Evolutionary conservation across 805 yeast genomes (phyloP), one percentile per base, ranked within the genome.

Genomic region (Spencermartinsiella europaea): DNA sequence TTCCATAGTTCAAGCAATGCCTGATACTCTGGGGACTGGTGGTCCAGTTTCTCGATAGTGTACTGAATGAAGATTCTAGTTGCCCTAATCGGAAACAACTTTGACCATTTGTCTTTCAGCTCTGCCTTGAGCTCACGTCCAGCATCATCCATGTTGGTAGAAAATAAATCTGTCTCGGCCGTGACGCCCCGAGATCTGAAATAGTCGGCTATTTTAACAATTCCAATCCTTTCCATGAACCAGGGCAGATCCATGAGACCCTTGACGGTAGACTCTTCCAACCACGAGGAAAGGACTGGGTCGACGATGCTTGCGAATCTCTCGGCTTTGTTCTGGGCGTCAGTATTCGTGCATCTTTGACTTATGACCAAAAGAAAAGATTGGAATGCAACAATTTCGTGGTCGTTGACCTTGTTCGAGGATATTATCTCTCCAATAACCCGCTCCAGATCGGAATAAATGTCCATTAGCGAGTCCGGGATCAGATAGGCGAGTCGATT

Each of bases 151-250:
- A 93, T 91, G 44, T 79, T 75, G 0, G 95, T 84, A 42, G 80
- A 76, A 42, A 91, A 64, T 44, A 95, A 66, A 63, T 89, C 80
- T 2, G 95, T 84, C 21, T 73, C 67, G 3, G 90, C 87, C 1
- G 85, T 76, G 27, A 95, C 90, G 3, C 86, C 85, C 54, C 98
- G 73, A 5, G 78, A 76, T 51, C 83, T 81, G 66, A 95, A 93
- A 61, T 93, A 93, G 49, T 84, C 84, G 0, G 97, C 95, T 59
- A 93, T 95, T 61, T 81, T 81, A 2, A 89, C 98, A 46, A 93
- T 87, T 2, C 99, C 99, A 43, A 95, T 75, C 57, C 97, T 76
- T 66, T 90, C 98, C 98, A 93, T 91, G 57, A 93, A 93, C 98
- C 98, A 93, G 50, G 88, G 96, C 38, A 95, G 72, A 60, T 91